Evolutionary conservation across 176 grass and related monocot species (phyloP).

Genomic region (Triticum urartu): DNA sequence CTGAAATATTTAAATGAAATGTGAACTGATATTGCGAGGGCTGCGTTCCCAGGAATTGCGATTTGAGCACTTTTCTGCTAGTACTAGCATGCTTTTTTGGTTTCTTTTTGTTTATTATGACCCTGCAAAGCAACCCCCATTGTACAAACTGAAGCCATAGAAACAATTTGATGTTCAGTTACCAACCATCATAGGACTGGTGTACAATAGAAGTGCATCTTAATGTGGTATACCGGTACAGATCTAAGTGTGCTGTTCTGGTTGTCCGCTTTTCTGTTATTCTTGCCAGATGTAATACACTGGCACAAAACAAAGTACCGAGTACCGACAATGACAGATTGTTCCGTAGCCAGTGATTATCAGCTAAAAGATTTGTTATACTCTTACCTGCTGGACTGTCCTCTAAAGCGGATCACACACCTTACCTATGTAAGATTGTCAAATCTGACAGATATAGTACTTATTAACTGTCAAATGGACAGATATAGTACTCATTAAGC

Average conservation of each 20-base stretch:
- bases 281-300: constrained; percentile 17
- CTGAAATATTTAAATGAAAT: constrained; percentile 29
- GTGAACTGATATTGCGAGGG: background rate
- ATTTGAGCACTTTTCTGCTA: background rate
- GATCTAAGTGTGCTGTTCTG: background rate
- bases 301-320: background rate
- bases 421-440: constrained; percentile 19
- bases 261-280: background rate
- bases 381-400: background rate
- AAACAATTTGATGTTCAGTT: background rate
- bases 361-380: constrained; percentile 9
- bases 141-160: background rate
- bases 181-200: background rate
- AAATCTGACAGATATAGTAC: background rate
- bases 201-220: background rate
- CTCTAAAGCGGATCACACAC: background rate
- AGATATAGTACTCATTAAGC: background rate
- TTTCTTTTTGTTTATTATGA: background rate
- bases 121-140: background rate
- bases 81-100: background rate
- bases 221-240: background rate
- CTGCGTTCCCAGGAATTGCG: background rate
- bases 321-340: background rate
- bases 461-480: background rate
- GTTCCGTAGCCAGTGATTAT: background rate